Percentiles rank a stretch among this genome's conserved stretches.
phyloP scores from a whole-genome alignment of 192 early-diverging fungal species.

The Anaeromyces robustus region DNA sequence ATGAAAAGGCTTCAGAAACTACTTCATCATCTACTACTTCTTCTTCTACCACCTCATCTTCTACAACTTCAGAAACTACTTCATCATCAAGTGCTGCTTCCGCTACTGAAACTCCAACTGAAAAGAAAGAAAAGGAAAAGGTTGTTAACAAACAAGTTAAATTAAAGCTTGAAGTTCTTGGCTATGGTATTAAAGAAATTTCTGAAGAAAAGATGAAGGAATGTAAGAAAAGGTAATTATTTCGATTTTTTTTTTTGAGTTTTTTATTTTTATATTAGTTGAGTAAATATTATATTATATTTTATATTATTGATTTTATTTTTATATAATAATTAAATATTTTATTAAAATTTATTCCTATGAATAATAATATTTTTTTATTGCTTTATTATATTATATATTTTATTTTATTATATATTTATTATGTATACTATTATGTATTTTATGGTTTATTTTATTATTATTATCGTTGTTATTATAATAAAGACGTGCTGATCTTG shows the following conservation, averaged over 20 bases:
- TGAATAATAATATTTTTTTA: too few relatives aligned
- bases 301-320: too few relatives aligned
- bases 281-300: too few relatives aligned
- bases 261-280: too few relatives aligned
- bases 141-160: not conserved
- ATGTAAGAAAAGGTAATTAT: constrained; percentile 1
- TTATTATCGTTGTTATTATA: too few relatives aligned
- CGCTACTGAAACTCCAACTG: not conserved
- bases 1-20: not conserved
- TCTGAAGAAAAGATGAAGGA: constrained; percentile 10
- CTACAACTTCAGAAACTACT: not conserved
- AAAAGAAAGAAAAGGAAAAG: constrained; percentile 2
- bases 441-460: too few relatives aligned
- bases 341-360: too few relatives aligned
- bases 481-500: constrained; percentile 45
- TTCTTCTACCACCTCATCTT: not conserved
- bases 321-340: too few relatives aligned
- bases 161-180: not conserved
- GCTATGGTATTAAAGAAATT: not conserved
- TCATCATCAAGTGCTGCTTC: not conserved
- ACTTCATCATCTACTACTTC: not conserved
- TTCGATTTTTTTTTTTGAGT: too few relatives aligned
- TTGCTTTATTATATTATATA: too few relatives aligned
- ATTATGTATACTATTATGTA: too few relatives aligned
- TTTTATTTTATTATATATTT: too few relatives aligned